Percentiles rank a stretch among this genome's conserved stretches.
Evolutionary conservation across 352 stramenopile genomes (phyloP).

Genomic region (Globisporangium radiosum): DNA sequence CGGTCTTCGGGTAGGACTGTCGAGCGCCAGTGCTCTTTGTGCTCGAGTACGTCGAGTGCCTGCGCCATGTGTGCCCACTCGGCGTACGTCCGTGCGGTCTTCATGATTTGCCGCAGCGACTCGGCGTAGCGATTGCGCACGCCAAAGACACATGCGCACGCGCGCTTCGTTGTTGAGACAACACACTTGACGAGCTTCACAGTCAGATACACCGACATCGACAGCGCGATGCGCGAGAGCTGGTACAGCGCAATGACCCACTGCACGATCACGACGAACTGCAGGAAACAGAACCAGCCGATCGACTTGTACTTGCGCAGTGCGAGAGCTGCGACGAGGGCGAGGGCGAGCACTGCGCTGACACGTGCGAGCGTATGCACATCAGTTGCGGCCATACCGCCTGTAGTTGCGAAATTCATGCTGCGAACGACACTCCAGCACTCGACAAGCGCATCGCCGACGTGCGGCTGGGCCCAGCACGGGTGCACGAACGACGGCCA

Average conservation of each 20-base stretch:
- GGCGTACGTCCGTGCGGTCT: slow-evolving; percentile 36
- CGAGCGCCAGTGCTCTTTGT: slow-evolving; percentile 54
- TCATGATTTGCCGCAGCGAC: slow-evolving; percentile 54
- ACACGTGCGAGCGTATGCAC: slow-evolving; percentile 27
- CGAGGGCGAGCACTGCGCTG: slow-evolving; percentile 17
- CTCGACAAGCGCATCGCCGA: slow-evolving; percentile 22
- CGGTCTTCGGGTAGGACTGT: slow-evolving; percentile 32
- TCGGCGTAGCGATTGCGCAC: slow-evolving; percentile 48
- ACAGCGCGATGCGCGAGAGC: slow-evolving; percentile 50
- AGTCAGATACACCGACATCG: slow-evolving; percentile 36
- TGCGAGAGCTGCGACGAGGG: slow-evolving; percentile 16
- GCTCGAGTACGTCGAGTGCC: slow-evolving; percentile 55
- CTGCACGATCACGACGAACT: slow-evolving; percentile 53
- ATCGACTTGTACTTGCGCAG: slow-evolving; percentile 56
- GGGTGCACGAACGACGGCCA: slow-evolving; percentile 14
- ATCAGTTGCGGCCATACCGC: slow-evolving; percentile 27
- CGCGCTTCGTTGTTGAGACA: slow-evolving; percentile 15
- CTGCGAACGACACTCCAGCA: slow-evolving; percentile 25
- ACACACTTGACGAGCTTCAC: slow-evolving; percentile 47
- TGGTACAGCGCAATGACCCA: slow-evolving; percentile 65
- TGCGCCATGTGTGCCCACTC: slow-evolving; percentile 61
- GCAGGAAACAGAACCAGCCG: slow-evolving; percentile 50
- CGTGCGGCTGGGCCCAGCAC: slow-evolving; percentile 14
- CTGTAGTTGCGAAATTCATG: slow-evolving; percentile 16
- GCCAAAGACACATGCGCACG: slow-evolving; percentile 27